Evolutionary conservation across 2,329 filamentous ascomycete genomes (phyloP).

Genomic region (Colletotrichum tabaci): DNA sequence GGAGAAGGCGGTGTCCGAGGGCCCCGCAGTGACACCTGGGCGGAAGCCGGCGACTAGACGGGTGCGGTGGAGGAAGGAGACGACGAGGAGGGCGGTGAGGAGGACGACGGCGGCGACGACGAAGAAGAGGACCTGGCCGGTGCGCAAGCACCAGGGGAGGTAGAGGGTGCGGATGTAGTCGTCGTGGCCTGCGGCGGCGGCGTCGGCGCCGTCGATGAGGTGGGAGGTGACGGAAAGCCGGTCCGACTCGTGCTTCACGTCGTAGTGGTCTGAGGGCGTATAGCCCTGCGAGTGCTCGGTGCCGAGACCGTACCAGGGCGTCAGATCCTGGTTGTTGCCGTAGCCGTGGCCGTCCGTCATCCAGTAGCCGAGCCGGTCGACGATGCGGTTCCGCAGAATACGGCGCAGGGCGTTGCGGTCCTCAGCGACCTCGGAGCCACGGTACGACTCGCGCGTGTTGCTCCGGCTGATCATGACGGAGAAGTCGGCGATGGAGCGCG

Average conservation of each 20-base stretch:
- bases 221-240: slow-evolving; percentile 45
- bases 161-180: slow-evolving; percentile 71
- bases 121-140: slow-evolving; percentile 76
- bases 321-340: slow-evolving; percentile 68
- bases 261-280: slow-evolving; percentile 42
- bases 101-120: slow-evolving; percentile 73
- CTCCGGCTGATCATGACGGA: slow-evolving; percentile 84
- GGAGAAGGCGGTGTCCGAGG: slow-evolving; percentile 79
- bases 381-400: slow-evolving; percentile 68
- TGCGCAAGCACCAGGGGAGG: slow-evolving; percentile 83
- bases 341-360: slow-evolving; percentile 76
- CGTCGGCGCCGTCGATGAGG: slow-evolving; percentile 50
- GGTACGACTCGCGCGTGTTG: slow-evolving; percentile 82
- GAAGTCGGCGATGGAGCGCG: slow-evolving; percentile 85
- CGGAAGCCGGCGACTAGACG: slow-evolving; percentile 79
- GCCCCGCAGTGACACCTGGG: slow-evolving; percentile 74
- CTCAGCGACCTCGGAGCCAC: slow-evolving; percentile 74
- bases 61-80: slow-evolving; percentile 82
- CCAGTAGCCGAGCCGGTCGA: slow-evolving; percentile 90
- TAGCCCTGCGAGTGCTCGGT: slow-evolving; percentile 59
- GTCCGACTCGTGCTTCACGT: slow-evolving; percentile 46
- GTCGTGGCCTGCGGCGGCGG: slow-evolving; percentile 52
- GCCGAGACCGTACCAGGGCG: slow-evolving; percentile 86
- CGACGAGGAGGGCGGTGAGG: slow-evolving; percentile 79
- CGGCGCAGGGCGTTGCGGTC: slow-evolving; percentile 67